Evolutionary conservation across 352 stramenopile genomes (phyloP), one percentile per base, ranked within the genome.

Genomic region (Plasmopara muralis): DNA sequence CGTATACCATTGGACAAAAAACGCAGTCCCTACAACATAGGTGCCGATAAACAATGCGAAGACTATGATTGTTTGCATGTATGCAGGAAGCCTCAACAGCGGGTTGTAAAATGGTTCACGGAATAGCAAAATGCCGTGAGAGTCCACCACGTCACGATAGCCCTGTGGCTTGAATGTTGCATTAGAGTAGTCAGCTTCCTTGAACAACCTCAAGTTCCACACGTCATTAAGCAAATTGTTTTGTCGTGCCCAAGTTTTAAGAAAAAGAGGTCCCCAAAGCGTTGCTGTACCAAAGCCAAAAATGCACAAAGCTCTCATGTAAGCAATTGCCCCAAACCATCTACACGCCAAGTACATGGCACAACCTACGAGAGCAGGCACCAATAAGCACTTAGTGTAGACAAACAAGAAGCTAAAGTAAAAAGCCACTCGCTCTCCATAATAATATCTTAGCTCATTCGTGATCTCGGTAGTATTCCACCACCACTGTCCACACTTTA

Each of bases 1-100:
- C 0, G 83, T 93, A 47, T 90, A 93, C 83, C 83, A 93, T 47
- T 91, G 80, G 8, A 93, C 80, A 34, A 93, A 93, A 60, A 93
- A 90, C 10, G 76, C 85, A 45, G 85, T 93, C 3, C 83, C 83
- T 1, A 86, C 35, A 0, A 89, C 68, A 40, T 93, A 93, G 28
- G 77, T 89, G 15, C 58, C 74, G 18, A 89, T 89, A 49, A 93
- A 93, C 38, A 90, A 60, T 8, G 72, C 62, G 18, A 89, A 90
- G 5, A 93, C 80, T 14, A 90, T 53, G 43, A 90, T 80, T 14
- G 83, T 93, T 47, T 89, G 83, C 28, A 90, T 62, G 43, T 90
- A 90, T 6, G 77, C 80, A 4, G 83, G 83, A 41, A 93, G 85
- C 5, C 83, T 80, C 42, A 72, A 85, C 25, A 86, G 48, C 9